phyloP scores from a whole-genome alignment of 2,329 filamentous ascomycete species.

The Aspergillus unguis region DNA sequence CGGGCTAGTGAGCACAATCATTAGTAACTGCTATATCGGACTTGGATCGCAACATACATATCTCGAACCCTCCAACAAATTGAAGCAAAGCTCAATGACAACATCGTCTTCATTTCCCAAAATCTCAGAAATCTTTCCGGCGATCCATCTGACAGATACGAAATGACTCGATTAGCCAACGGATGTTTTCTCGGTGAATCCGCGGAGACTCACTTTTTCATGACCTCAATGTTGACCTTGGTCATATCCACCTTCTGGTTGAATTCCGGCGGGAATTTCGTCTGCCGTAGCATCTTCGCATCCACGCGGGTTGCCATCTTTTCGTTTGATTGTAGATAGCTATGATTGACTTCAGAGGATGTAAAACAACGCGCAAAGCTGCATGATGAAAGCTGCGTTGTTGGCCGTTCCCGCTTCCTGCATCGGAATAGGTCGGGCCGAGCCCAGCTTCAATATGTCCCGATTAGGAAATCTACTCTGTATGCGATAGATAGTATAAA shows the following conservation, averaged over 20 bases:
- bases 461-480: constrained; percentile 4
- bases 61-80: constrained; percentile 67
- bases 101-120: constrained; percentile 94
- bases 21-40: neutral
- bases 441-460: constrained; percentile 16
- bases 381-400: constrained; percentile 10
- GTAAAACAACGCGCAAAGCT: constrained; percentile 3
- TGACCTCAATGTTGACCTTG: constrained; percentile 94
- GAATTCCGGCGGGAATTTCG: constrained; percentile 92
- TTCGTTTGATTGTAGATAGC: constrained; percentile 30
- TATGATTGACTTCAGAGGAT: neutral
- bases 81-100: constrained; percentile 78
- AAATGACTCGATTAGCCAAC: constrained; percentile 1
- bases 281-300: constrained; percentile 82
- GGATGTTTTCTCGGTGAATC: constrained; percentile 8
- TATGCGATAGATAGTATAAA: neutral
- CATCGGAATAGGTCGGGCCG: constrained; percentile 16
- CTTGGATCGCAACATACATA: constrained; percentile 57
- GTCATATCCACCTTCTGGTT: constrained; percentile 94
- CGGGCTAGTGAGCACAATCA: constrained; percentile 59
- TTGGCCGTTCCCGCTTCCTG: constrained; percentile 11
- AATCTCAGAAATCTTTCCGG: constrained; percentile 79
- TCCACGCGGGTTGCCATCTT: constrained; percentile 81
- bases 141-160: constrained; percentile 72
- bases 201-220: constrained; percentile 74